Percentiles rank a stretch among this genome's conserved stretches.
Conservation (phyloP, 2,329 filamentous ascomycete species). For the Thielaviopsis populi region DNA sequence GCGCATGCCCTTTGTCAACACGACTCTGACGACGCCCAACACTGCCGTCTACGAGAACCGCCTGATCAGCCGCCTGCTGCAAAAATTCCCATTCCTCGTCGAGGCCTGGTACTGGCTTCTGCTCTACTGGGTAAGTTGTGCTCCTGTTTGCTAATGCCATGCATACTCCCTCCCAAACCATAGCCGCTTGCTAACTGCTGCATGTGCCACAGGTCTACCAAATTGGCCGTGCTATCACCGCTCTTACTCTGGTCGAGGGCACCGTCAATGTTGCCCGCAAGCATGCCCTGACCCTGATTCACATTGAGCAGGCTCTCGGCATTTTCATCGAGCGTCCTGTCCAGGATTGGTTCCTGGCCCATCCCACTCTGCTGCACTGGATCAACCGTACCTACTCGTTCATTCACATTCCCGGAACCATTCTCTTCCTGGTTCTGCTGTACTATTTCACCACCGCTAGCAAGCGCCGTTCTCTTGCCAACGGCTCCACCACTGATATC, state of each 20-base stretch:
- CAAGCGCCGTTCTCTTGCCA: conserved; percentile 28
- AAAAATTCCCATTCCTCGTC: conserved; percentile 54
- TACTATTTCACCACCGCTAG: conserved; percentile 56
- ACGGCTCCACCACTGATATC: conserved; percentile 20
- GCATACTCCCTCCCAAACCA: no score
- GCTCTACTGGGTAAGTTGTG: conserved; percentile 57
- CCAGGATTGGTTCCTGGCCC: conserved; percentile 38
- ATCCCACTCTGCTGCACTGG: conserved; percentile 45
- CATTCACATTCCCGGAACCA: conserved; percentile 64
- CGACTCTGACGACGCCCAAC: conserved; percentile 42
- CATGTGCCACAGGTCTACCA: conserved; percentile 47
- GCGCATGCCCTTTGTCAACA: conserved; percentile 21
- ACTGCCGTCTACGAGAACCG: conserved; percentile 44
- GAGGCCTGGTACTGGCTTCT: conserved; percentile 67
- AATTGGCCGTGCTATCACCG: conserved; percentile 55
- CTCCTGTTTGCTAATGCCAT: not conserved
- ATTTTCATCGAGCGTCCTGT: conserved; percentile 51
- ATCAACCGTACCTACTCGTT: conserved; percentile 62
- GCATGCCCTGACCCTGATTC: conserved; percentile 53
- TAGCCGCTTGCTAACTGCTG: conserved; percentile 7
- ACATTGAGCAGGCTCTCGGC: conserved; percentile 47
- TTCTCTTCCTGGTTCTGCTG: conserved; percentile 48
- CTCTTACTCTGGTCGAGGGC: conserved; percentile 50
- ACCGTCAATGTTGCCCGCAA: conserved; percentile 53
- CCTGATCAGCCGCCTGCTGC: conserved; percentile 47